Base-by-base conservation (phyloP, 495 filamentous ascomycete species). In the Rhypophila decipiens region DNA sequence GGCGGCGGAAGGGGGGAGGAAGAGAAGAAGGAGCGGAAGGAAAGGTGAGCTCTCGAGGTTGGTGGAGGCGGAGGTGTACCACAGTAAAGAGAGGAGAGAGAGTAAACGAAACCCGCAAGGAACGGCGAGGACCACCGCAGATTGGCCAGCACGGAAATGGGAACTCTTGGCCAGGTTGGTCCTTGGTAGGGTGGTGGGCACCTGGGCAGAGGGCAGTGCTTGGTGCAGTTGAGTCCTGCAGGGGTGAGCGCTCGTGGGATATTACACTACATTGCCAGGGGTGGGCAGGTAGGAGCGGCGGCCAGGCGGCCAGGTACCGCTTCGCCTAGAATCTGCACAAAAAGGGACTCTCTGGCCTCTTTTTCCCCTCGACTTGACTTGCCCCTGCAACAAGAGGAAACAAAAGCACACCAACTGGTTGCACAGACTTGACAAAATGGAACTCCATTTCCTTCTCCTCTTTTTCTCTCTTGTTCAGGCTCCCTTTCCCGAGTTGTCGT, bases 161-260 rank as follows among this genome's bases (percentile, higher is more conserved):
- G 35, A 15, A 37, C 12, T 15, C 5, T 17, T 37, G 8, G 35
- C 4, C 18, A 33, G 29, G 7, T 33, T 13, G 29, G 8, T 33
- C 29, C 29, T 37, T 7, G 46, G 29, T 39, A 47, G 19, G 42
- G 24, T 27, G 36, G 34, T 22, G 50, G 42, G 47, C 33, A n/a
- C n/a, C n/a, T n/a, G n/a, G n/a, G n/a, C n/a, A n/a, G n/a, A n/a
- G 27, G 27, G 27, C 27, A 13, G 27, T 31, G 27, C 27, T 31
- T 13, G 27, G 7, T 31, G 27, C 27, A 31, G 49, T 31, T 42
- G 24, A 38, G 29, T 21, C 39, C 21, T 20, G 20, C 27, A 20
- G 38, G 49, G 47, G 51, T 54, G 44, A 24, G 52, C 48, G 50
- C 36, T 31, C 27, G 27, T 38, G 54, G 55, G 55, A 61, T 60